Conservation (phyloP, 2,329 filamentous ascomycete species). For the Phyllosticta paracitricarpa region DNA sequence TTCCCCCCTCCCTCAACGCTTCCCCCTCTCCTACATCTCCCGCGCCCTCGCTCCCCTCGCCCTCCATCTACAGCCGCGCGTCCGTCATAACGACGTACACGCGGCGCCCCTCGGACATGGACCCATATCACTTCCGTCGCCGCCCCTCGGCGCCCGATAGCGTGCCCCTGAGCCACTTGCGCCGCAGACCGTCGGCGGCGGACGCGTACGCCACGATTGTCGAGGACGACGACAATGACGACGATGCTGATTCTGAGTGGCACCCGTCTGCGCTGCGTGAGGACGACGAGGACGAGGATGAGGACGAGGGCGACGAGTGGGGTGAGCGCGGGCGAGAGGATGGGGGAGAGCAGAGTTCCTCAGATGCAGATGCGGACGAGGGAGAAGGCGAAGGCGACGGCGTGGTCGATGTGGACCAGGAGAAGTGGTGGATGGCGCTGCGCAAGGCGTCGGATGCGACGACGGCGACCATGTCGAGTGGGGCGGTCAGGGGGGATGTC, state of each 20-base stretch:
- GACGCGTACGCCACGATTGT: neutral
- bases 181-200: neutral
- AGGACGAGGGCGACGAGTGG: no score
- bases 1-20: neutral
- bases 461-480: neutral
- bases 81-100: neutral
- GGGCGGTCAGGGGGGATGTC: neutral
- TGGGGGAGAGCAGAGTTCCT: no score
- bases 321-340: no score
- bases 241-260: neutral
- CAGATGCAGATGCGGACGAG: no score
- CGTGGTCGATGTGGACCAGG: neutral
- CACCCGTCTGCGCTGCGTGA: no score
- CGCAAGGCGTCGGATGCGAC: neutral
- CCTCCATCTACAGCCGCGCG: neutral
- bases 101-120: no score
- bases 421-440: neutral
- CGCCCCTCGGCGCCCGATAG: no score
- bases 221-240: neutral
- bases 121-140: no score
- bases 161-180: no score
- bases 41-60: no score
- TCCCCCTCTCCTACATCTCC: neutral
- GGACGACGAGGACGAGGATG: no score
- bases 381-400: no score